These are phyloP conservation scores for Xerocomellus amylosporus DNA, from an alignment of 768 basidiomycete species.

Conservation along the genomic window DNA sequence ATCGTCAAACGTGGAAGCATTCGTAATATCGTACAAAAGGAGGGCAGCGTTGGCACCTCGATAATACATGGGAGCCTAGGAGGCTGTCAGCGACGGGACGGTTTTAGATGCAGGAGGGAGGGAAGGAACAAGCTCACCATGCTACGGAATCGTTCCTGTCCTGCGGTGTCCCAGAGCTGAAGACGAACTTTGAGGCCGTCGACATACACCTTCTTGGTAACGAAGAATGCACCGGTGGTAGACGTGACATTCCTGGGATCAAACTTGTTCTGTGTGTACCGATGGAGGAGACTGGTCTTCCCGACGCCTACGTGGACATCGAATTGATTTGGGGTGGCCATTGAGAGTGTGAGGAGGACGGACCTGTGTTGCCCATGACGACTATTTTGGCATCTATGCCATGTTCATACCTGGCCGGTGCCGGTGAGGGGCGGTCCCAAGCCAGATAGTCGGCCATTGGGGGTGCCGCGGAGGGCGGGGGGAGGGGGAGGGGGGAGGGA, in stretches of 20 bases:
- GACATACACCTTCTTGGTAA: slow-evolving; percentile 86
- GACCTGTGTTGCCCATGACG: slow-evolving; percentile 82
- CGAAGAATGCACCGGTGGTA: slow-evolving; percentile 91
- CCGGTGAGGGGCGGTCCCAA: slow-evolving; percentile 64
- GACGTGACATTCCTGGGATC: slow-evolving; percentile 85
- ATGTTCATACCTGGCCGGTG: slow-evolving; percentile 69
- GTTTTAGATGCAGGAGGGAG: slow-evolving; percentile 7
- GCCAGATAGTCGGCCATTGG: slow-evolving; percentile 56
- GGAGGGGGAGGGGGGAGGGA: slow-evolving; percentile 37
- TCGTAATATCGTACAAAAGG: slow-evolving; percentile 93
- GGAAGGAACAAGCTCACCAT: slow-evolving; percentile 54
- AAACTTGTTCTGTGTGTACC: slow-evolving; percentile 90
- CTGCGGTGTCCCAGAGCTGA: slow-evolving; percentile 92
- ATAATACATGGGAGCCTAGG: slow-evolving; percentile 93
- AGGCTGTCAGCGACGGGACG: slow-evolving; percentile 15
- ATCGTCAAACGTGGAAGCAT: slow-evolving; percentile 83
- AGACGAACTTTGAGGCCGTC: slow-evolving; percentile 83
- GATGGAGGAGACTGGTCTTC: slow-evolving; percentile 86
- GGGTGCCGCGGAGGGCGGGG: slow-evolving; percentile 49
- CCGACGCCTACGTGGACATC: slow-evolving; percentile 63
- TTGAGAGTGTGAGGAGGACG: slow-evolving; percentile 21
- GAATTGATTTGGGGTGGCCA: slow-evolving; percentile 14
- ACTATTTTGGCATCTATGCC: slow-evolving; percentile 95
- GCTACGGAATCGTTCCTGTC: slow-evolving; percentile 88
- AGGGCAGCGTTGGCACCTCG: slow-evolving; percentile 93